phyloP scores from a whole-genome alignment of 768 basidiomycete species.

The Mycena rebaudengoi region DNA sequence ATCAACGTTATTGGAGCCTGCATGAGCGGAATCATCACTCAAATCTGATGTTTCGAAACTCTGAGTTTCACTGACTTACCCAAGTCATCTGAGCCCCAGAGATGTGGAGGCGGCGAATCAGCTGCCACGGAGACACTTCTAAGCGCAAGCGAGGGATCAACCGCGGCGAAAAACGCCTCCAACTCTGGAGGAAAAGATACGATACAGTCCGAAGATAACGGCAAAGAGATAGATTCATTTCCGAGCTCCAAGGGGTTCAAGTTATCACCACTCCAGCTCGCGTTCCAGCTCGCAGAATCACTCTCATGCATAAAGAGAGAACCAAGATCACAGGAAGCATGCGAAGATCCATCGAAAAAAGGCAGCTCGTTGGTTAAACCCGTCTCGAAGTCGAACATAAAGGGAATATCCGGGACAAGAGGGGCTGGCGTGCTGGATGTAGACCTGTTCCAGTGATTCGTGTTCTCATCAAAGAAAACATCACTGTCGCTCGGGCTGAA shows the following conservation, averaged over 20 bases:
- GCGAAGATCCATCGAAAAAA: neutral
- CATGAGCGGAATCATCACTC: too few relatives aligned
- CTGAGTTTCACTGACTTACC: too few relatives aligned
- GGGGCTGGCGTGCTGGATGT: neutral
- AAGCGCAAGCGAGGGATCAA: too few relatives aligned
- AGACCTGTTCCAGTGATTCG: neutral
- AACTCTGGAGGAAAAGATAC: neutral
- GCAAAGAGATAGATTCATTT: neutral
- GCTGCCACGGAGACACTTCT: too few relatives aligned
- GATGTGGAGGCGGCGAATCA: too few relatives aligned
- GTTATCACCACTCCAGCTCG: neutral
- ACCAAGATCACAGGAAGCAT: neutral
- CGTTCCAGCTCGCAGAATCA: slow-evolving; percentile 1
- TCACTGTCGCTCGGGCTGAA: too few relatives aligned
- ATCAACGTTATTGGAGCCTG: too few relatives aligned
- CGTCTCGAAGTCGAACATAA: neutral
- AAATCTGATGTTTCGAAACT: too few relatives aligned
- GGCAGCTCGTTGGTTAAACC: neutral
- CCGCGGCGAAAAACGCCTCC: neutral
- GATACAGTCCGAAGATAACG: neutral
- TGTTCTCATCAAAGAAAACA: neutral
- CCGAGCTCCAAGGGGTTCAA: neutral
- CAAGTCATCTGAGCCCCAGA: too few relatives aligned
- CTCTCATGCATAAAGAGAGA: slow-evolving; percentile 1
- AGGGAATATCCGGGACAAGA: neutral